phyloP scores from a whole-genome alignment of 1,284 basidiomycete species.

The Ustilago loliicola region DNA sequence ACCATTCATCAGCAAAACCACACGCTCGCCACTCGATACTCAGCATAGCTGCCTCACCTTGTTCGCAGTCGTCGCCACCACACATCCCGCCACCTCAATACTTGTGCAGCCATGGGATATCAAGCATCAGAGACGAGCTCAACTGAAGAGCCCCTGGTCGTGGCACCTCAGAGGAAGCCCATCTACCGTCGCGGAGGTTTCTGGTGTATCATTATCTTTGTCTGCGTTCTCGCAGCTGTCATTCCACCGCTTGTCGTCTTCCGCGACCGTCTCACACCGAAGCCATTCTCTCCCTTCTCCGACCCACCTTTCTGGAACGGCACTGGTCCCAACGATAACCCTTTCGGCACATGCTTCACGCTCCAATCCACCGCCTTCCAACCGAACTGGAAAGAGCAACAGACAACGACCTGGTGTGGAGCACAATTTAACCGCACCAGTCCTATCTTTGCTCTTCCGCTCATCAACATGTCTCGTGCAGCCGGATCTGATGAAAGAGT shows the following conservation, averaged over 20 bases:
- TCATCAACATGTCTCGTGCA: slow-evolving; percentile 44
- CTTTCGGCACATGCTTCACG: slow-evolving; percentile 49
- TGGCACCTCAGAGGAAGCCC: slow-evolving; percentile 21
- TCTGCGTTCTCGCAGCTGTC: slow-evolving; percentile 35
- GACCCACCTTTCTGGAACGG: slow-evolving; percentile 52
- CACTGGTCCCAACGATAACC: slow-evolving; percentile 46
- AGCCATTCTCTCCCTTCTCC: slow-evolving; percentile 11
- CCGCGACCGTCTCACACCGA: slow-evolving; percentile 24
- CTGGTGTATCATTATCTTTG: slow-evolving; percentile 32
- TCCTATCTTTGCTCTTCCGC: slow-evolving; percentile 46
- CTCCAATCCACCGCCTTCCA: slow-evolving; percentile 49
- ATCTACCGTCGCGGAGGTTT: slow-evolving; percentile 35
- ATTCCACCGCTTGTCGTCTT: slow-evolving; percentile 39
- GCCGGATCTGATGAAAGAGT: slow-evolving; percentile 13
- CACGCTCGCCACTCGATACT: neutral
- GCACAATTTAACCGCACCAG: slow-evolving; percentile 44
- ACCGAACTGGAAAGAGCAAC: slow-evolving; percentile 44
- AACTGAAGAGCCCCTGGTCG: slow-evolving; percentile 32
- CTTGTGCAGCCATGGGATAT: slow-evolving; percentile 21
- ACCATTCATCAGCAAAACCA: neutral
- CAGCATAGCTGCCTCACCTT: neutral
- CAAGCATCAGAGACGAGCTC: slow-evolving; percentile 19
- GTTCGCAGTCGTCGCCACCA: neutral
- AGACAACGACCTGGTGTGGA: slow-evolving; percentile 50
- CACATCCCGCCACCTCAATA: neutral